phyloP scores from a whole-genome alignment of 257 asterid species.

The Rubia yunnanensis region DNA sequence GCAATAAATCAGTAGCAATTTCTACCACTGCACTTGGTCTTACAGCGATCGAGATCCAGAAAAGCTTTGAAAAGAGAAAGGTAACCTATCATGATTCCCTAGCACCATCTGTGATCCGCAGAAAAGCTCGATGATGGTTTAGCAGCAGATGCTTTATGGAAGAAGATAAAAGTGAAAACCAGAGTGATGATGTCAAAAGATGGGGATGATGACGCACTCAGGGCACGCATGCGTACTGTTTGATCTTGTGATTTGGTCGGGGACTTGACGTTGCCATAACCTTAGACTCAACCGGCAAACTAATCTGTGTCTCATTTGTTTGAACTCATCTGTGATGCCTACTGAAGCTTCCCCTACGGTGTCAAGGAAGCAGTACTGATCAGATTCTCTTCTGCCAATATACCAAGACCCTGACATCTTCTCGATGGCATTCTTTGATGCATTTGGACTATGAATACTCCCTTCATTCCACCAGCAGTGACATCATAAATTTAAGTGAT shows the following conservation, averaged over 20 bases:
- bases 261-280: slow-evolving; percentile 50
- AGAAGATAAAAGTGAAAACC: slow-evolving; percentile 8
- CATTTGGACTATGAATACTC: too few relatives aligned
- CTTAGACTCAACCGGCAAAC: slow-evolving; percentile 15
- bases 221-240: slow-evolving; percentile 50
- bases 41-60: slow-evolving; percentile 2
- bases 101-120: background rate
- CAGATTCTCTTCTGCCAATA: background rate
- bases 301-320: background rate
- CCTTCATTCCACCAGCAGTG: too few relatives aligned
- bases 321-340: background rate
- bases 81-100: slow-evolving; percentile 1
- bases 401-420: background rate
- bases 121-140: background rate
- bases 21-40: too few relatives aligned
- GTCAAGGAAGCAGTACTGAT: slow-evolving; percentile 4
- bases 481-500: too few relatives aligned
- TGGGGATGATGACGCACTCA: slow-evolving; percentile 23
- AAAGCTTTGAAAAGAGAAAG: slow-evolving; percentile 25
- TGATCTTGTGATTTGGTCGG: slow-evolving; percentile 36
- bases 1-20: too few relatives aligned
- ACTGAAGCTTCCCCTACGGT: slow-evolving; percentile 2
- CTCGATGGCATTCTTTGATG: too few relatives aligned
- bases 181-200: slow-evolving; percentile 19
- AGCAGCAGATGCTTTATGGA: slow-evolving; percentile 4